Conservation (phyloP, 2,329 filamentous ascomycete species). For the Alternaria tenuissima region DNA sequence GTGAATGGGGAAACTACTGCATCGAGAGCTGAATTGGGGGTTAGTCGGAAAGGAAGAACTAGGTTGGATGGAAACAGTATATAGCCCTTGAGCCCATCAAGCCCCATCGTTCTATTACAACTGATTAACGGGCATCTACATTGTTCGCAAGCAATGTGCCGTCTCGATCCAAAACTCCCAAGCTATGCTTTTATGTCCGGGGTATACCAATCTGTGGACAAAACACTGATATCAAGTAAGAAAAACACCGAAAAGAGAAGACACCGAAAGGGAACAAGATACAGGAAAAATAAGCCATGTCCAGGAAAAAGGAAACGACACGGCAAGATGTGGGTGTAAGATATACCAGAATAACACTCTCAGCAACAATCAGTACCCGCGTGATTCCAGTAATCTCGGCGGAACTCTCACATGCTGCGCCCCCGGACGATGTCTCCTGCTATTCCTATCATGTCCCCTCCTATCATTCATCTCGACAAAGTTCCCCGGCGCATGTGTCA, state of each 20-base stretch:
- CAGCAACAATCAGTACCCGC: slow-evolving; percentile 1
- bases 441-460: slow-evolving; percentile 13
- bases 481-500: slow-evolving; percentile 28
- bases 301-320: not conserved
- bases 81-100: no score
- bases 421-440: slow-evolving; percentile 9
- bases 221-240: not conserved
- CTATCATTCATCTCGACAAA: slow-evolving; percentile 28
- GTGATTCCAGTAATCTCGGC: slow-evolving; percentile 7
- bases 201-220: slow-evolving; percentile 15
- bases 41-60: no score
- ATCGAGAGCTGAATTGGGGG: not conserved
- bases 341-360: not conserved
- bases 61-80: no score
- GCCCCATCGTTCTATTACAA: no score
- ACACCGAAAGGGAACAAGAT: not conserved
- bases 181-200: slow-evolving; percentile 17
- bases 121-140: no score
- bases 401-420: slow-evolving; percentile 22
- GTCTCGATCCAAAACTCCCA: no score
- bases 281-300: not conserved
- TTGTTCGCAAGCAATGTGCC: no score
- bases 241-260: not conserved
- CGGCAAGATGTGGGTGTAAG: not conserved
- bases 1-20: not conserved